These are phyloP conservation scores for Eruca vesicaria DNA, from an alignment of 441 rosid genomes.

Conservation along the genomic window DNA sequence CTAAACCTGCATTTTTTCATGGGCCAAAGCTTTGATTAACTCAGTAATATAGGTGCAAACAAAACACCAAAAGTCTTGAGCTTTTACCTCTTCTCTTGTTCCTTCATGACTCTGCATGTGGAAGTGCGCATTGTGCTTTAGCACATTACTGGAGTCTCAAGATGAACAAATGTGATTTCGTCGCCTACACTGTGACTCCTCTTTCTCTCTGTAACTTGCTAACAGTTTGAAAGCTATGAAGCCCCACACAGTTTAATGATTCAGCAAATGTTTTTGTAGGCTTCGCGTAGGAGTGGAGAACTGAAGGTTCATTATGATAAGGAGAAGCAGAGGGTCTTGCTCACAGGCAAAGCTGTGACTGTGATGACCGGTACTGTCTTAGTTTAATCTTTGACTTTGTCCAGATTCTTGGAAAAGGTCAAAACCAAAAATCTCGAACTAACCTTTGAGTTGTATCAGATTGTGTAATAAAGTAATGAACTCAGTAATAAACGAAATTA, in stretches of 20 bases:
- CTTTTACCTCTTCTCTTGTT: not conserved
- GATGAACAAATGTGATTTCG: slow-evolving; percentile 50
- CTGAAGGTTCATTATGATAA: not conserved
- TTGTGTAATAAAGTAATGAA: slow-evolving; percentile 2
- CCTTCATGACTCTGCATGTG: slow-evolving; percentile 57
- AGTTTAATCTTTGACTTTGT: slow-evolving; percentile 20
- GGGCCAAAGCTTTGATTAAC: not conserved
- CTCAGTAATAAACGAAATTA: not conserved
- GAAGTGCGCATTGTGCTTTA: slow-evolving; percentile 64
- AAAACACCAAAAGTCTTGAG: not conserved
- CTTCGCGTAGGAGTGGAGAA: not conserved
- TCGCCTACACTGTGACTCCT: slow-evolving; percentile 44
- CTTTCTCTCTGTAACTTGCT: not conserved
- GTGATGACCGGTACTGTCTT: slow-evolving; percentile 65
- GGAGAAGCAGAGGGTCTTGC: slow-evolving; percentile 40
- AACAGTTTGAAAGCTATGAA: not conserved
- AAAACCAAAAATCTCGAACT: not conserved
- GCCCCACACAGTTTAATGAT: not conserved
- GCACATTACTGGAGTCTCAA: slow-evolving; percentile 60
- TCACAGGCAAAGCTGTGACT: slow-evolving; percentile 60
- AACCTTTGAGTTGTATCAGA: not conserved
- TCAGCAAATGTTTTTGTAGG: not conserved
- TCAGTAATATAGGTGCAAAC: not conserved
- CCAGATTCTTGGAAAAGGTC: not conserved
- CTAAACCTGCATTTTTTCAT: not conserved